Conservation (phyloP, 768 basidiomycete species). For the Phanerochaete sordida region DNA sequence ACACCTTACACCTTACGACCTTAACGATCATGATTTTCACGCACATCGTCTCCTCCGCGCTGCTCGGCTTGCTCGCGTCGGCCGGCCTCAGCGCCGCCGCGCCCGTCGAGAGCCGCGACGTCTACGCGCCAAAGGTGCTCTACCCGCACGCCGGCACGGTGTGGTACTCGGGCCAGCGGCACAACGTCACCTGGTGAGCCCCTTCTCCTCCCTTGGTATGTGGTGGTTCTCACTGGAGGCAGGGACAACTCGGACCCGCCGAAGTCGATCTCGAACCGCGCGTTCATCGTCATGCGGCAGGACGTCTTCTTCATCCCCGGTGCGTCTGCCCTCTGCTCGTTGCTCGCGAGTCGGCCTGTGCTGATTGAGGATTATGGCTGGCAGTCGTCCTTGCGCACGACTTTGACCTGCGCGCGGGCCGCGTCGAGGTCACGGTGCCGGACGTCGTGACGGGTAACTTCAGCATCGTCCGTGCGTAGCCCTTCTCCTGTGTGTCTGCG, state of each 20-base stretch:
- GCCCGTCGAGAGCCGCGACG: conserved; percentile 33
- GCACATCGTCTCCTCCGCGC: not conserved
- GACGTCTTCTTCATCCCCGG: conserved; percentile 27
- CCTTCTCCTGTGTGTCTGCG: not conserved
- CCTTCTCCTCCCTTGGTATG: not conserved
- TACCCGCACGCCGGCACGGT: conserved; percentile 38
- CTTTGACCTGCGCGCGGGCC: conserved; percentile 36
- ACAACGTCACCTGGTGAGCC: conserved; percentile 48
- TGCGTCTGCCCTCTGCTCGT: conserved; percentile 18
- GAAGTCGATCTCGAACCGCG: conserved; percentile 36
- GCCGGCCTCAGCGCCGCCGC: not conserved
- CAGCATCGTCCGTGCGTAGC: conserved; percentile 40
- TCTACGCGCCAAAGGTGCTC: conserved; percentile 44
- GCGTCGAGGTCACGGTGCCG: conserved; percentile 36
- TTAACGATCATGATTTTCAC: conserved; percentile 3
- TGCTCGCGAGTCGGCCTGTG: not conserved
- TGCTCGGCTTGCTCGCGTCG: not conserved
- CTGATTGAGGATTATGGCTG: not conserved
- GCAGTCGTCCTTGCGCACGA: conserved; percentile 26
- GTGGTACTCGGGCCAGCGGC: conserved; percentile 41
- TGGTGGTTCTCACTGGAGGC: not conserved
- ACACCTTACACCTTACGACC: no score
- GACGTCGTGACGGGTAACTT: conserved; percentile 28
- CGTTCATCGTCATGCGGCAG: conserved; percentile 21
- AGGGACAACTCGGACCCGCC: conserved; percentile 43